These are phyloP conservation scores for Sporothrix luriei DNA, from an alignment of 2,329 filamentous ascomycete species.

Conservation along the genomic window DNA sequence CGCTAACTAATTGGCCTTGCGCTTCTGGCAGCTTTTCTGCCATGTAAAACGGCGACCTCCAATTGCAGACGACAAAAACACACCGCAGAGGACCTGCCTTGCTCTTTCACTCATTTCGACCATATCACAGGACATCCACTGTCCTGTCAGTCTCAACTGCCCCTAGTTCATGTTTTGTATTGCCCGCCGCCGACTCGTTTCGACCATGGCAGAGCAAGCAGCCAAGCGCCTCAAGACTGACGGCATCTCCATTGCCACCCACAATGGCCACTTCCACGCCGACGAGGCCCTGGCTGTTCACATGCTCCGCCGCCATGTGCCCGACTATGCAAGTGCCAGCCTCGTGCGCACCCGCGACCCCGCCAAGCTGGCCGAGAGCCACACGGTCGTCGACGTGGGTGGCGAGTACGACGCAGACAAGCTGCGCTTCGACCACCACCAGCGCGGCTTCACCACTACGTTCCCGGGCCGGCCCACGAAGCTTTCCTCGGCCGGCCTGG, in stretches of 20 bases:
- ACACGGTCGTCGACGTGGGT: slow-evolving; percentile 97
- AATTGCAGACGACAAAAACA: not conserved
- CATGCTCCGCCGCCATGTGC: slow-evolving; percentile 81
- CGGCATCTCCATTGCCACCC: slow-evolving; percentile 78
- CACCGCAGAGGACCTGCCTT: not conserved
- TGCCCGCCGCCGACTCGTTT: slow-evolving; percentile 41
- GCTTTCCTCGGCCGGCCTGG: slow-evolving; percentile 88
- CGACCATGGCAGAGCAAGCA: slow-evolving; percentile 65
- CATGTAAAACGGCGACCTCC: not conserved
- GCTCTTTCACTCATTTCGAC: not conserved
- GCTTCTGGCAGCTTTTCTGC: slow-evolving; percentile 9
- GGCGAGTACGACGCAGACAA: slow-evolving; percentile 79
- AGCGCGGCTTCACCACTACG: slow-evolving; percentile 81
- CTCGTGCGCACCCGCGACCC: slow-evolving; percentile 90
- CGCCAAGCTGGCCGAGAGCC: slow-evolving; percentile 73
- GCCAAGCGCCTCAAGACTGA: slow-evolving; percentile 84
- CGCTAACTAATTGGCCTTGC: slow-evolving; percentile 24
- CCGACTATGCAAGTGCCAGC: slow-evolving; percentile 70
- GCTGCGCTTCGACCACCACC: slow-evolving; percentile 95
- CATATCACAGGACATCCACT: not conserved
- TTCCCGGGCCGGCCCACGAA: slow-evolving; percentile 86
- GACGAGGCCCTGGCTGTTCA: slow-evolving; percentile 97
- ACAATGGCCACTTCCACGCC: slow-evolving; percentile 98
- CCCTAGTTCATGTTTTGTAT: slow-evolving; percentile 44
- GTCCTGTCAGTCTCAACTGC: too few relatives aligned